Percentiles rank a stretch among this genome's conserved stretches.
Conservation (phyloP, 371 early-diverging fungal genomes). For the Mortierella sp. region DNA sequence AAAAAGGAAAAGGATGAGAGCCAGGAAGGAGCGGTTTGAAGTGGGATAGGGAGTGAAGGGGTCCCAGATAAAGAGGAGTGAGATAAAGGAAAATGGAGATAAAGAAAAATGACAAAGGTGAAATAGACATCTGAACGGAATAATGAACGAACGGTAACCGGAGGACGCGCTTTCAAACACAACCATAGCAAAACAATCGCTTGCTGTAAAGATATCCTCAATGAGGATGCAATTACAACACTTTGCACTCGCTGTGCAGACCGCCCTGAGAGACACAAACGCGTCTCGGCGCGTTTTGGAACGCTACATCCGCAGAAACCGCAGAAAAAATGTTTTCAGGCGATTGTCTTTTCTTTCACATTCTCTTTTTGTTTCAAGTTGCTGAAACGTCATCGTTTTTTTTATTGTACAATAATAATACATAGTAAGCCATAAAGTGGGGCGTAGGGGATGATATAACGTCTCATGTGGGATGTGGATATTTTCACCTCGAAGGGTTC, state of each 20-base stretch:
- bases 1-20: background rate
- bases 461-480: background rate
- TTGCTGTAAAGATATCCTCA: background rate
- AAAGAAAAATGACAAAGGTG: background rate
- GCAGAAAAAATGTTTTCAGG: background rate
- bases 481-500: background rate
- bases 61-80: background rate
- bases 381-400: background rate
- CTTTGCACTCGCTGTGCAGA: background rate
- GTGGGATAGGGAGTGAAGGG: background rate
- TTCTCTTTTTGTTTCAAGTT: background rate
- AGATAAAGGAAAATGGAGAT: background rate
- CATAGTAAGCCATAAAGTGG: background rate
- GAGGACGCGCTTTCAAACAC: slow-evolving; percentile 4
- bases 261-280: background rate
- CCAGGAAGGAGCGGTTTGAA: background rate
- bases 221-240: background rate
- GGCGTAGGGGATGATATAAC: background rate
- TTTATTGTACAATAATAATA: background rate
- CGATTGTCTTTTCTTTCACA: background rate
- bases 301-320: background rate
- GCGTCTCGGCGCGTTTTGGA: slow-evolving; percentile 10
- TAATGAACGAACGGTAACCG: background rate
- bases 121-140: background rate
- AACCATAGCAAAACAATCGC: background rate